Conservation (phyloP, 73 alveolate genomes). For the Paramecium primaurelia region DNA sequence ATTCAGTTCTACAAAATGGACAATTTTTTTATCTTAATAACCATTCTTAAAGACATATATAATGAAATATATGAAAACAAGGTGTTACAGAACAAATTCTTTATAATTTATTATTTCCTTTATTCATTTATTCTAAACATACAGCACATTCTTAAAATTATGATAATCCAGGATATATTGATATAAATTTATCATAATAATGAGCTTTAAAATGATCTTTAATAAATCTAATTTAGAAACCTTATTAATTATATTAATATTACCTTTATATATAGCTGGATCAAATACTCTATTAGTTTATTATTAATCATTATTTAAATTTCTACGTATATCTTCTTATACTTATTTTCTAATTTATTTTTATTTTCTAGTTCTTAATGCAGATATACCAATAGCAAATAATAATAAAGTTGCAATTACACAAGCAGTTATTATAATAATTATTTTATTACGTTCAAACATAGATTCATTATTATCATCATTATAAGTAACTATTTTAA, state of each 20-base stretch:
- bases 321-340: background rate
- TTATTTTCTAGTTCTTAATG: background rate
- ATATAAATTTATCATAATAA: background rate
- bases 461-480: background rate
- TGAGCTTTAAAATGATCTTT: background rate
- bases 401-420: background rate
- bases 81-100: background rate
- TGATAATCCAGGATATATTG: background rate
- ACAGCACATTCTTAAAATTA: slow-evolving; percentile 24
- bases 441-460: background rate
- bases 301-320: background rate
- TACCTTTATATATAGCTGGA: background rate
- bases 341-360: background rate
- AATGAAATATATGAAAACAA: slow-evolving; percentile 36
- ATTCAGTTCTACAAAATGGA: slow-evolving; percentile 29
- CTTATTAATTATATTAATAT: background rate
- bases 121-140: background rate
- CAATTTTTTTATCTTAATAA: background rate
- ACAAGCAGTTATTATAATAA: background rate
- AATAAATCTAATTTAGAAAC: background rate
- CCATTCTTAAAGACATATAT: background rate
- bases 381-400: background rate
- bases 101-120: background rate
- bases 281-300: background rate
- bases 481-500: background rate